Evolutionary conservation across 495 filamentous ascomycete genomes (phyloP).

Genomic region (Neurospora sp.): DNA sequence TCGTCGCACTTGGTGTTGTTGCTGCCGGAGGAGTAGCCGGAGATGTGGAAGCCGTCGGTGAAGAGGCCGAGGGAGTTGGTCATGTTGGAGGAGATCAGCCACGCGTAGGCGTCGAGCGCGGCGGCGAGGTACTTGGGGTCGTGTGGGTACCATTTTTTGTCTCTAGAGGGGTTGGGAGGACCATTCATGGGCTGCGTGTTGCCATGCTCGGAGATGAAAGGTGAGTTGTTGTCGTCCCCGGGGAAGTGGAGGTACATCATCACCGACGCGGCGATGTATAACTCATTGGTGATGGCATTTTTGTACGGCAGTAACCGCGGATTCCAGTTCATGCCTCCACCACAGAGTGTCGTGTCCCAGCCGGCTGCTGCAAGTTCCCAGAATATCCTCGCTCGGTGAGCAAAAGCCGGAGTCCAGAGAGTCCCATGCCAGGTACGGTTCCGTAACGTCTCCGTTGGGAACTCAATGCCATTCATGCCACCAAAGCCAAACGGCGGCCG

Average conservation of each 20-base stretch:
- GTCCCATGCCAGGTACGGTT: conserved; percentile 57
- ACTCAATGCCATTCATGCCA: neutral
- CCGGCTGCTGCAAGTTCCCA: conserved; percentile 71
- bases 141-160: conserved; percentile 30
- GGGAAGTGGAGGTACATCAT: conserved; percentile 89
- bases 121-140: conserved; percentile 57
- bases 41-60: conserved; percentile 86
- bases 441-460: conserved; percentile 3
- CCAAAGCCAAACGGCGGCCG: neutral
- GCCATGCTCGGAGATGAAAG: conserved; percentile 36
- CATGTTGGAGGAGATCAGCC: conserved; percentile 75
- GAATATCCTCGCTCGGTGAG: conserved; percentile 80
- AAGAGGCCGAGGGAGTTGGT: conserved; percentile 69
- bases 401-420: conserved; percentile 68
- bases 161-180: neutral
- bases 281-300: conserved; percentile 93
- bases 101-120: conserved; percentile 69
- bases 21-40: conserved; percentile 41
- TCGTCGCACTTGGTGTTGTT: conserved; percentile 59
- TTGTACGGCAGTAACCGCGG: conserved; percentile 79
- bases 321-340: conserved; percentile 90
- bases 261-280: conserved; percentile 75
- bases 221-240: conserved; percentile 61
- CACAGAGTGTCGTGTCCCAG: conserved; percentile 76
- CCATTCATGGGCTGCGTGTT: neutral